Base-by-base conservation (phyloP, 192 early-diverging fungal species). In the Backusella parvicylindrica region DNA sequence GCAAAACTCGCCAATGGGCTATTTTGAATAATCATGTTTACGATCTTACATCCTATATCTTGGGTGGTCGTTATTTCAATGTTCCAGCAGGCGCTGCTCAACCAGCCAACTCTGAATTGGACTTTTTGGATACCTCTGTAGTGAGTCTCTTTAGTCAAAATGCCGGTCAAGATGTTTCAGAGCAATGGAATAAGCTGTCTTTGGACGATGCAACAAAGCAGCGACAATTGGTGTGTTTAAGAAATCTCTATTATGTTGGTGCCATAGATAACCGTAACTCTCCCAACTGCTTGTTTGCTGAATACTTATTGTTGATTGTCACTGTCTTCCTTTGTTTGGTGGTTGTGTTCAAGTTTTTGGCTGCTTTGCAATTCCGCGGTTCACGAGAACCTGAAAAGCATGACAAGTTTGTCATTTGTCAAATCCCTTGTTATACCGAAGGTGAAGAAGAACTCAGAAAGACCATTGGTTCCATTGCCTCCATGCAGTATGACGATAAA, bases 351-450 rank as follows among this genome's bases (percentile, higher is more conserved):
- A 92, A 93, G 84, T 94, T 94, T 79, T 82, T 93, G 74, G 88
- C 92, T 16, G 91, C 92, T 21, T 76, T 93, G 56, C 92, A 93
- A 74, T 91, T 96, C 30, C 84, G 88, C 2, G 79, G 87, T 38
- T 82, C 81, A 38, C 89, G 92, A 78, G 86, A 85, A 26, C 91
- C 92, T 31, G 95, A 97, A 68, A 92, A 95, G 80, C 91, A 93
- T 72, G 95, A 98, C 84, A 97, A 96, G 86, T 96, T 97, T 88
- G 91, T 97, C 64, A 96, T 98, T 79, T 92, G 91, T 74, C 92
- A 95, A 80, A 95, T 98, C 33, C 96, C 97, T 36, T 97, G 96
- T 83, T 97, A 97, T 80, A 96, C 96, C 0, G 96, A 97, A 84
- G 94, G 91, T 53, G 92, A 94, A 65, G 92, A 95, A 31, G 90